Evolutionary conservation across 2,329 filamentous ascomycete species (phyloP).

Genomic region (Arthrobotrys megalospora): DNA sequence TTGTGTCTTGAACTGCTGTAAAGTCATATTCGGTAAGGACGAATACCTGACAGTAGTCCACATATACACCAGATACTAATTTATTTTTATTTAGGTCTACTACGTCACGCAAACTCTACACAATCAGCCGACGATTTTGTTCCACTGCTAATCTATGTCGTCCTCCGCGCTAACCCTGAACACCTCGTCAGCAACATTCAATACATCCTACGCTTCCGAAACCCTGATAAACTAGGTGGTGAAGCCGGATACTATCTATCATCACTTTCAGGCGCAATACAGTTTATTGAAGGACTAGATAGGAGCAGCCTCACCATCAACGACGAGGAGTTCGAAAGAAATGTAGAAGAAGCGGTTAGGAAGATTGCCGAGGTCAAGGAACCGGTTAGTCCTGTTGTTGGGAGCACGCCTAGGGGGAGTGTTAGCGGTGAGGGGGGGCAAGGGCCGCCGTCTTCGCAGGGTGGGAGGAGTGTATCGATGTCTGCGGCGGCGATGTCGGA

Average conservation of each 20-base stretch:
- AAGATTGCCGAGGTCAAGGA: conserved; percentile 79
- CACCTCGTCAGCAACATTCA: conserved; percentile 97
- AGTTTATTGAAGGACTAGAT: conserved; percentile 97
- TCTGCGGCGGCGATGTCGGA: conserved; percentile 69
- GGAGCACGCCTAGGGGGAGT: conserved; percentile 30
- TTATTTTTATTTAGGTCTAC: conserved; percentile 73
- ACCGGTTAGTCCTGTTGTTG: conserved; percentile 53
- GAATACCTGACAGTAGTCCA: neutral
- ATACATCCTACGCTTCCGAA: conserved; percentile 96
- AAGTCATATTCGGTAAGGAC: conserved; percentile 90
- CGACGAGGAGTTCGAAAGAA: conserved; percentile 93
- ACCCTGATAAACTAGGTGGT: conserved; percentile 96
- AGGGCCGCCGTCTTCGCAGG: conserved; percentile 58
- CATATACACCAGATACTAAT: neutral
- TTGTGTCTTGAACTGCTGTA: conserved; percentile 97
- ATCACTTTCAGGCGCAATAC: conserved; percentile 88
- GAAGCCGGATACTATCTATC: conserved; percentile 98
- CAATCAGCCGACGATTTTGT: conserved; percentile 97
- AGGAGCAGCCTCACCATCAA: conserved; percentile 92
- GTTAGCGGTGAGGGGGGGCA: conserved; percentile 67
- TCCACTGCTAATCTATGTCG: conserved; percentile 93
- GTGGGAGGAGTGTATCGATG: conserved; percentile 65
- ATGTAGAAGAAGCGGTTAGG: conserved; percentile 96
- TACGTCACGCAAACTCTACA: conserved; percentile 92
- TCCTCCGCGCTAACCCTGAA: conserved; percentile 93